A percentile compares a stretch with the other conserved stretches of the same genome.
These are phyloP conservation scores for Gossypium lobatum DNA, from an alignment of 441 rosid genomes.

Conservation along the genomic window DNA sequence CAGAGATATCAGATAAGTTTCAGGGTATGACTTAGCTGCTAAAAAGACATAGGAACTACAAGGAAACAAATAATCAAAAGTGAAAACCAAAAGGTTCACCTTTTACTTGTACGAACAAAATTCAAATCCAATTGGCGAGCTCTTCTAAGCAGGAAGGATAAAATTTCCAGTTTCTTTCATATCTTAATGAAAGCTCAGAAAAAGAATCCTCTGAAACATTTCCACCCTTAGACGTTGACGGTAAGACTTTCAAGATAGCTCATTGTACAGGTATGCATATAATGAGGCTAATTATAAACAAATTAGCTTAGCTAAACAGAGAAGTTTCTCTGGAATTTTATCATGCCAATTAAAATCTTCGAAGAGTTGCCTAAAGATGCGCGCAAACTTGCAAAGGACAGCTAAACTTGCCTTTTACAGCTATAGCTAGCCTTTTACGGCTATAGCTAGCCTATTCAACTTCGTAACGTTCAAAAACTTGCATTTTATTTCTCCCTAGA, in stretches of 20 bases:
- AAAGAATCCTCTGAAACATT: not conserved
- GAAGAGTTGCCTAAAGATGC: not conserved
- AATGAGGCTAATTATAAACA: not conserved
- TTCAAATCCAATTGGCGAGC: not conserved
- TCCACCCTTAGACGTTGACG: not conserved
- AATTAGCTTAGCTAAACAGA: not conserved
- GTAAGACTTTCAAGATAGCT: not conserved
- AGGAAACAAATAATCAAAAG: conserved; percentile 1
- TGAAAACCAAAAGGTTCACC: not conserved
- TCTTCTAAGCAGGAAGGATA: not conserved
- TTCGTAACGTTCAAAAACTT: not conserved
- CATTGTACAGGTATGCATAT: not conserved
- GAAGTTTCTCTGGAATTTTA: not conserved
- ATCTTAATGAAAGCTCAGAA: not conserved
- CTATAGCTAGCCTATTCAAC: not conserved
- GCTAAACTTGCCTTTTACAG: not conserved
- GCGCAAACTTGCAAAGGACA: not conserved
- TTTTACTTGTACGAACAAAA: not conserved
- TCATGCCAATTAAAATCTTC: conserved; percentile 3
- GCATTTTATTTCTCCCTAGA: not conserved
- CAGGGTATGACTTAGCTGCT: not conserved
- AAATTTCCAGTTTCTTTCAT: not conserved
- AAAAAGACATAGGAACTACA: conserved; percentile 6
- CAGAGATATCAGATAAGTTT: not conserved
- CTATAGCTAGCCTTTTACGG: not conserved